Evolutionary conservation across 2,329 filamentous ascomycete species (phyloP), one percentile per base, ranked within the genome.

Genomic region (Gyromitra esculenta): DNA sequence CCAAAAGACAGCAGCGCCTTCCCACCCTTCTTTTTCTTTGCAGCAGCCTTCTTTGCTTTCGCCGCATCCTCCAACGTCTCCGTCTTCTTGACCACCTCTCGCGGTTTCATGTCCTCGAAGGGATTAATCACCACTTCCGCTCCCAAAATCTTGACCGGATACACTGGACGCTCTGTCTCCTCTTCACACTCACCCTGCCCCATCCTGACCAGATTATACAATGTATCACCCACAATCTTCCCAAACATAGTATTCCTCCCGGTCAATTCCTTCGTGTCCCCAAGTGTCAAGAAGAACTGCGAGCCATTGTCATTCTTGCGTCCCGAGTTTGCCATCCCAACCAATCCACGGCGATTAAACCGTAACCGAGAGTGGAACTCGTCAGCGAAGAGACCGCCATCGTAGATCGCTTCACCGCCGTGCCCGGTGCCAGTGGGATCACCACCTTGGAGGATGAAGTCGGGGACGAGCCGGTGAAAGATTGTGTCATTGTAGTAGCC

Each of bases 291-390:
- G 85, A 99, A 99, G 86, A 98, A 98, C 84, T 99, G 96, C 83
- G 93, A 97, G 43, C 93, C 92, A 85, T 98, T 98, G 70, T 92
- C 92, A 81, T 94, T 87, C 39, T 88, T 88, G 66, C 85, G 85
- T 59, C 94, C 91, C 77, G 92, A 91, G 83, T 98, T 98, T 37
- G 96, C 96, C 94, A 98, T 97, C n/a, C 92, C 96, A 80, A 99
- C 84, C 81, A 98, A 85, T 0, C 96, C 96, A 76, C 96, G 88
- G 62, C 96, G 88, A 81, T 96, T 98, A 86, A 96, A 98, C 83
- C 96, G 96, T 80, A 99, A 86, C 41, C 96, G 88, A 81, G 91
- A 93, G 84, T 98, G 95, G 80, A 97, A 91, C 83, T 99, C 96
- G 85, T 98, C 95, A 75, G 89, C 87, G 82, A 91, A 90, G 73